phyloP scores from a whole-genome alignment of 352 stramenopile genomes.

The Peronospora destructor region DNA sequence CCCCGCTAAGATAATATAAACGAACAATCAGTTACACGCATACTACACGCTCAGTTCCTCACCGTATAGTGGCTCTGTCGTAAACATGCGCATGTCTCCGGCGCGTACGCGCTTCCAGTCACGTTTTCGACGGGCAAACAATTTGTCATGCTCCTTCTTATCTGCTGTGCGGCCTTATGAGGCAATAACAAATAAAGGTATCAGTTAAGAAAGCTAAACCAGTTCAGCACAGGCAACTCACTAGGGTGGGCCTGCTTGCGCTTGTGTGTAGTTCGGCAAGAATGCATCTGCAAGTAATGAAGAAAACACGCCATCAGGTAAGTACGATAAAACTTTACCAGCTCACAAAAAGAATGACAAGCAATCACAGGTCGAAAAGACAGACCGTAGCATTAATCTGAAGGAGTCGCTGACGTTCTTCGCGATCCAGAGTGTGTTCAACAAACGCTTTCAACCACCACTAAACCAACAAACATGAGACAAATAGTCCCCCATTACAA shows the following conservation, averaged over 20 bases:
- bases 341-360: not conserved
- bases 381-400: conserved; percentile 36
- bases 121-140: conserved; percentile 62
- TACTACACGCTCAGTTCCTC: conserved; percentile 1
- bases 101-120: conserved; percentile 70
- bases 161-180: conserved; percentile 48
- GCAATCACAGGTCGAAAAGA: not conserved
- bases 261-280: conserved; percentile 52
- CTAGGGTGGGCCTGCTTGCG: conserved; percentile 65
- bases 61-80: conserved; percentile 62
- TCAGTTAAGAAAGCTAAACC: conserved; percentile 2
- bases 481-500: not conserved
- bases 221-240: conserved; percentile 15
- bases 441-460: conserved; percentile 73
- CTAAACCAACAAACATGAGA: conserved; percentile 20
- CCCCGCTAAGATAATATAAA: conserved; percentile 37
- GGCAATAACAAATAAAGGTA: not conserved
- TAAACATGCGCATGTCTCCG: conserved; percentile 69
- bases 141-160: conserved; percentile 69
- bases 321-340: not conserved
- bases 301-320: not conserved
- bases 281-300: conserved; percentile 28
- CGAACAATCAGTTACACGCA: conserved; percentile 9
- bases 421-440: conserved; percentile 61
- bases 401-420: conserved; percentile 45